Base-by-base conservation (phyloP, 129 eudicot species). In the Pulicaria dysenterica region DNA sequence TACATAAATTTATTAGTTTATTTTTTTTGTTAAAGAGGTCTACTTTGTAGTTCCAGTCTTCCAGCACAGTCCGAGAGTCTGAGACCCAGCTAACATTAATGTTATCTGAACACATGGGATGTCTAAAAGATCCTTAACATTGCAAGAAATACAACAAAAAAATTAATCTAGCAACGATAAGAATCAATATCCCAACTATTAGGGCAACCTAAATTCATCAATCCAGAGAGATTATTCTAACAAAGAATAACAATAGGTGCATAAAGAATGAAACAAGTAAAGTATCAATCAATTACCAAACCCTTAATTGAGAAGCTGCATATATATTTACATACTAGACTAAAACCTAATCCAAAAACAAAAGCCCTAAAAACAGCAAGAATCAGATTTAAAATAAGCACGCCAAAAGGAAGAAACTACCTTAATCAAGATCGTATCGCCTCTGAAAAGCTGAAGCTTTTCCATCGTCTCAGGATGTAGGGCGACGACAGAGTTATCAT, bases 381-480 rank as follows among this genome's bases (percentile, higher is more conserved):
- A 56, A 50, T 36, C 17, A 51, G 8, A n/a, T 16, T n/a, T n/a
- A n/a, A 3, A 37, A 61, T 45, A 5, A 43, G 8, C 56, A 8
- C 57, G 3, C 17, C 16, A 65, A 78, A 13, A 8, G 31, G 7
- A 0, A 12, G 2, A 19, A 43, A 34, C 11, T 57, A 89, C 90
- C 96, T 93, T 93, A 53, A 93, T 78, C 46, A 93, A 56, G 65
- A 93, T 88, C 1, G 98, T 93, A 15, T 93, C 98, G 9, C 98
- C 98, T 45, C 96, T 90, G 49, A 93, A 93, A 13, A 93, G 85
- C 92, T 93, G 96, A 57, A 93, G 95, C 79, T 89, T 93, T 54
- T 93, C 98, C 96, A 93, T 89, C 12, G 98, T 93, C 37, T 87
- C 88, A 3, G 98, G 98, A 73, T 93, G 96, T 15, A 93, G 69